Evolutionary conservation across 345 rosid species (phyloP).

Genomic region (Arabis alpina): DNA sequence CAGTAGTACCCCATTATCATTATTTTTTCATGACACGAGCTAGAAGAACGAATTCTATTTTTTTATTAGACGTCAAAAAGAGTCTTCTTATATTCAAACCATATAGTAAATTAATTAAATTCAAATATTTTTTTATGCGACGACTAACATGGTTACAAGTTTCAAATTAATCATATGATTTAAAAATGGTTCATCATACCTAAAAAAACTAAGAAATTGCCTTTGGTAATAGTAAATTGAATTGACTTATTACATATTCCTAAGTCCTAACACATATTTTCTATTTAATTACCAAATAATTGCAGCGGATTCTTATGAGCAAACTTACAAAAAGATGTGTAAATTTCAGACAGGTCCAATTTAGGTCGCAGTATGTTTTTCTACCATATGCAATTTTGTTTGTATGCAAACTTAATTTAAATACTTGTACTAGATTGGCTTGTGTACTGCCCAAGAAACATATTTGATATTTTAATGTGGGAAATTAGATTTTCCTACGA

Average conservation of each 20-base stretch:
- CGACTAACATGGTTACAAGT: neutral
- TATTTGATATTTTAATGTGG: constrained; percentile 44
- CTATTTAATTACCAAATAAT: constrained; percentile 20
- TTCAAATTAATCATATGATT: neutral
- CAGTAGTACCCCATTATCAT: constrained; percentile 1
- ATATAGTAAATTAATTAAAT: neutral
- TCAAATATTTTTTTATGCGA: neutral
- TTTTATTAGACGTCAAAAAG: neutral
- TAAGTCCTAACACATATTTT: constrained; percentile 15
- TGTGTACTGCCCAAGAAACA: constrained; percentile 80
- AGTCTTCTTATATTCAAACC: neutral
- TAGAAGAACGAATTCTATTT: neutral
- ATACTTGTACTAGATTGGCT: constrained; percentile 48
- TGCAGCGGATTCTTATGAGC: constrained; percentile 29
- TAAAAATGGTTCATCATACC: neutral
- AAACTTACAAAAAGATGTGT: constrained; percentile 43
- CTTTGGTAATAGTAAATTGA: constrained; percentile 6
- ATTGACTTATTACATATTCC: constrained; percentile 26
- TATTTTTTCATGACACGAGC: neutral
- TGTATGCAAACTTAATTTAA: constrained; percentile 21
- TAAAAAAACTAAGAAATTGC: neutral
- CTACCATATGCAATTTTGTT: constrained; percentile 30
- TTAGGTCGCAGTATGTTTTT: constrained; percentile 10
- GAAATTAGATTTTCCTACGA: neutral
- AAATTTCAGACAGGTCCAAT: constrained; percentile 31